Evolutionary conservation across 192 early-diverging fungal species (phyloP), one percentile per base, ranked within the genome.

Genomic region (Coemansia sp.): DNA sequence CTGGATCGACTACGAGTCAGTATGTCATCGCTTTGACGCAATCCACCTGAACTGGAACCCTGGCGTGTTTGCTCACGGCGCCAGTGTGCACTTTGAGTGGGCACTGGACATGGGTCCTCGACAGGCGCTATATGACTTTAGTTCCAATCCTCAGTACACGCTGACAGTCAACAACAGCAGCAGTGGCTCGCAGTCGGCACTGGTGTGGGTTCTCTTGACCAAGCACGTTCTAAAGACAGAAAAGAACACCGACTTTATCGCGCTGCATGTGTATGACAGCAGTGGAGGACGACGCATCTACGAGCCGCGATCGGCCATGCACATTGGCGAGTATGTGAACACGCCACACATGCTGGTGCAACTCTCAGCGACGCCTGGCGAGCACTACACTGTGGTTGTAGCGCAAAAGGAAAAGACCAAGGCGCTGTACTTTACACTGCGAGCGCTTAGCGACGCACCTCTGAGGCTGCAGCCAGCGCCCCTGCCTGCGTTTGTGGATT

Each of bases 31-130:
- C 36, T 98, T 98, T 73, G 89, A 93, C 63, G 92, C 92, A 9
- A 92, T 95, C 32, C 94, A 98, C 68, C 75, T 96, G 24, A 96
- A 94, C 71, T 95, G 92, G 94, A 93, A 94, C 83, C 91, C 94
- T 6, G 87, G 84, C 36, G 65, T 90, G 42, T 92, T 95, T 64
- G 74, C 71, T 9, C 78, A 92, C 72, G 79, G 87, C 34, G 84
- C 87, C 62, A 87, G 87, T 10, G 70, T 90, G 39, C 94, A 95
- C 64, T 87, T 88, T 72, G 58, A 46, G 61, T 82, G 74, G 77
- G 22, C 24, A 2, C 32, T 70, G 64, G 50, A 71, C 59, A 69
- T 82, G 59, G 82, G 85, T 11, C 77, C 83, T 20, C 70, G 76
- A 34, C 70, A 80, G 48, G 87, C 87, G 24, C 80, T 82, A 8